Conservation (phyloP, 208 protist genomes). For the Trypanosoma theileri region DNA sequence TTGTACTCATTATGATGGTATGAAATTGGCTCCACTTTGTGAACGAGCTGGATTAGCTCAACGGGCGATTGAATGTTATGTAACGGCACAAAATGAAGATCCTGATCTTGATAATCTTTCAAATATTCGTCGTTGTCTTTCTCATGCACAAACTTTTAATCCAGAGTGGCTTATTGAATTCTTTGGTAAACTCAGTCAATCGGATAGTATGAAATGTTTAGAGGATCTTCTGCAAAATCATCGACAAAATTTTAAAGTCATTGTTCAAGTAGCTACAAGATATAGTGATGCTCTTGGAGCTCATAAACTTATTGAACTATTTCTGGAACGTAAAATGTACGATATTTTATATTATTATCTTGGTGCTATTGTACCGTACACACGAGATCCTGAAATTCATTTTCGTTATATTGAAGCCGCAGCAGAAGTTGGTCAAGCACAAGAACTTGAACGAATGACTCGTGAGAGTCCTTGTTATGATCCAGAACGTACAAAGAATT, state of each 20-base stretch:
- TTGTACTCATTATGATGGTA: slow-evolving; percentile 97
- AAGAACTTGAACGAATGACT: slow-evolving; percentile 99
- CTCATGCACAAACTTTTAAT: slow-evolving; percentile 93
- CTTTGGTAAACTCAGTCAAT: slow-evolving; percentile 95
- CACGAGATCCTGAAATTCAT: slow-evolving; percentile 97
- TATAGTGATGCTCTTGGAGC: slow-evolving; percentile 97
- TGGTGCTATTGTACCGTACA: slow-evolving; percentile 96
- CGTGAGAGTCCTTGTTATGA: slow-evolving; percentile 98
- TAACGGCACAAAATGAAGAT: slow-evolving; percentile 77
- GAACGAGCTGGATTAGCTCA: slow-evolving; percentile 98
- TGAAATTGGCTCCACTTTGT: slow-evolving; percentile 96
- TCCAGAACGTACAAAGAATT: slow-evolving; percentile 97
- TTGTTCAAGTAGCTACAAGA: slow-evolving; percentile 98
- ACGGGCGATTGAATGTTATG: slow-evolving; percentile 98
- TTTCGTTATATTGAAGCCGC: slow-evolving; percentile 99
- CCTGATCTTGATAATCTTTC: slow-evolving; percentile 86
- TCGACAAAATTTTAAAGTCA: slow-evolving; percentile 97
- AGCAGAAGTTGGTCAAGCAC: slow-evolving; percentile 95
- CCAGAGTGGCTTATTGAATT: slow-evolving; percentile 96
- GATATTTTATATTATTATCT: slow-evolving; percentile 98
- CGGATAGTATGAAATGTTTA: slow-evolving; percentile 97
- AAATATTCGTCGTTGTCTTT: slow-evolving; percentile 98
- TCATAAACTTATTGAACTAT: slow-evolving; percentile 95
- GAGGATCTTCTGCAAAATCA: slow-evolving; percentile 95
- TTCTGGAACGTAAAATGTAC: slow-evolving; percentile 95